Base-by-base conservation (phyloP, 352 stramenopile species). In the Globisporangium emineosum region DNA sequence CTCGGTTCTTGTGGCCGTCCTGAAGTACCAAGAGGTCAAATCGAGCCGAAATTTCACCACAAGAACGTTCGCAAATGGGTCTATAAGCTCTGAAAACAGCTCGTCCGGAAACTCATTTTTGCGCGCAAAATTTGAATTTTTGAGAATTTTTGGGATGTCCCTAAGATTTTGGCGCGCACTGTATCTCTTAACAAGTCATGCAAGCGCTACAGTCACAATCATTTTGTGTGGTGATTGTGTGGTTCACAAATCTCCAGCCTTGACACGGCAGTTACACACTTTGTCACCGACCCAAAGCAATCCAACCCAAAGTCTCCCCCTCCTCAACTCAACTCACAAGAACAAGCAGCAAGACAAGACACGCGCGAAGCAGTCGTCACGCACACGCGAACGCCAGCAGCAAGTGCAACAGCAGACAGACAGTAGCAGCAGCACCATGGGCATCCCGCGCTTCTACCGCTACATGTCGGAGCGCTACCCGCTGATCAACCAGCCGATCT, bases 401-500 rank as follows among this genome's bases (percentile, higher is more conserved):
- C 12, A 59, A 0, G 5, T 27, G 1, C 9, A 42, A 9, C 19
- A 60, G 23, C 17, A 32, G 30, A 30, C 12, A 30, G 53, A 27
- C 30, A 10, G 33, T 21, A n/a, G 21, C 12, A n/a, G 2, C 29
- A 32, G 29, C 9, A 73, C 10, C 69, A 97, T 97, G 91, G 92
- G 92, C 17, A 96, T 98, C 67, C 92, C 92, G 33, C 93, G 93
- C 76, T 98, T 98, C 78, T 98, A 97, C 65, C 86, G 91, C 8
- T 97, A 93, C 83, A 80, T 97, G 66, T 95, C 82, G 57, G 92
- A 98, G 86, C 80, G 92, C 81, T 99, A 99, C 78, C 97, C 98
- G 64, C 97, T 99, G 69, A 98, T 99, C 69, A 99, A 99, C 83
- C 96, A 99, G 76, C 91, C 81, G 33, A 93, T 95, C 70, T 98